A percentile compares a stretch with the other conserved stretches of the same genome.
Evolutionary conservation across 2,329 filamentous ascomycete species (phyloP).

Genomic region (Fusarium sp.): DNA sequence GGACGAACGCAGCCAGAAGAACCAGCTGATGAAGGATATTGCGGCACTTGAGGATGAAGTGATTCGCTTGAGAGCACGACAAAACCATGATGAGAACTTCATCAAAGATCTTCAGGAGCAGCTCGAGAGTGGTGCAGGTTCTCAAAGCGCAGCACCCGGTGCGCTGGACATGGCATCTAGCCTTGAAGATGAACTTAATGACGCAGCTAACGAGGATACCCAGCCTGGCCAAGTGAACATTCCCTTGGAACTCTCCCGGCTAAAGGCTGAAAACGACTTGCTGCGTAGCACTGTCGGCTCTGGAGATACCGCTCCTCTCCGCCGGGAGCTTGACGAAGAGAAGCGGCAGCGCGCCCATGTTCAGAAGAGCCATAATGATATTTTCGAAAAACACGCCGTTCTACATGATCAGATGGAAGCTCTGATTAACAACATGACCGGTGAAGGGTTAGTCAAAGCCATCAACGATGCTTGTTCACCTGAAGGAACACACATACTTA

Average conservation of each 20-base stretch:
- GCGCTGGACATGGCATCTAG: constrained; percentile 51
- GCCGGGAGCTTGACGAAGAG: constrained; percentile 67
- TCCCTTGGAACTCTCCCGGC: constrained; percentile 65
- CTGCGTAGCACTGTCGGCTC: constrained; percentile 66
- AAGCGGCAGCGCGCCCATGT: constrained; percentile 62
- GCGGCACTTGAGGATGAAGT: constrained; percentile 61
- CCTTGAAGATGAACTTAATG: constrained; percentile 71
- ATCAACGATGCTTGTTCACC: constrained; percentile 48
- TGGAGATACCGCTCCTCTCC: constrained; percentile 65
- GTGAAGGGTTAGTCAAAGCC: constrained; percentile 65
- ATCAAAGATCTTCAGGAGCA: constrained; percentile 72
- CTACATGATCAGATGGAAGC: constrained; percentile 68
- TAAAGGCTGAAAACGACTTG: constrained; percentile 71
- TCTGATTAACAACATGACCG: constrained; percentile 62
- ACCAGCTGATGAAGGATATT: constrained; percentile 60
- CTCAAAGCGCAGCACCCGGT: constrained; percentile 37
- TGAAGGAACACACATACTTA: constrained; percentile 56
- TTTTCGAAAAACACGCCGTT: constrained; percentile 69
- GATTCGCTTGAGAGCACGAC: constrained; percentile 59
- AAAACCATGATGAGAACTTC: constrained; percentile 63
- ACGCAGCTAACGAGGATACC: constrained; percentile 55
- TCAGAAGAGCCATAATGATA: constrained; percentile 66
- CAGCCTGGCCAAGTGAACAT: constrained; percentile 52
- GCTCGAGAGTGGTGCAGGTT: constrained; percentile 54
- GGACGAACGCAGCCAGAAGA: constrained; percentile 60